Evolutionary conservation across 257 asterid species (phyloP).

Genomic region (Cruciata laevipes): DNA sequence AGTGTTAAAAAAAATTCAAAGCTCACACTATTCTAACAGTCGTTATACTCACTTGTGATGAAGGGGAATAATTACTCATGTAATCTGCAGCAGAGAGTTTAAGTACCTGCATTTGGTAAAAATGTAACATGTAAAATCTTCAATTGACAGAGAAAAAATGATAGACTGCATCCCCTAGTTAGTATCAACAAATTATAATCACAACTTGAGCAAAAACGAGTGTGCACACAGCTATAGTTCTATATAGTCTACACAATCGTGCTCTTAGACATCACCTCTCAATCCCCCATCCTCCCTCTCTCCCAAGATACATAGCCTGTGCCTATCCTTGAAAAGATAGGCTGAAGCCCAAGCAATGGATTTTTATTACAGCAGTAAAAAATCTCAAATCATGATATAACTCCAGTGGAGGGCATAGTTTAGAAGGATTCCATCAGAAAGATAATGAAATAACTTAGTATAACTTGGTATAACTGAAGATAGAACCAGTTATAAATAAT

Average conservation of each 20-base stretch:
- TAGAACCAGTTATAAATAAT: neutral
- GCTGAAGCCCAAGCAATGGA: neutral
- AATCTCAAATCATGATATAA: neutral
- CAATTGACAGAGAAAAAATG: neutral
- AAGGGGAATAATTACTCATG: constrained; percentile 51
- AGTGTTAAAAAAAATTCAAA: neutral
- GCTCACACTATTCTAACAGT: neutral
- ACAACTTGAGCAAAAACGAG: neutral
- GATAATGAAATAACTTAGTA: neutral
- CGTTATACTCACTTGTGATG: constrained; percentile 62
- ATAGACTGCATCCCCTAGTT: neutral
- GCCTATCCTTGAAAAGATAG: neutral
- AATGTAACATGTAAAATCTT: neutral
- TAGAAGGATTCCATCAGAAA: neutral
- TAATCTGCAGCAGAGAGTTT: constrained; percentile 70
- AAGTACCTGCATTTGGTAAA: constrained; percentile 61
- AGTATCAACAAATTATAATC: neutral
- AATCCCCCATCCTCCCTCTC: neutral
- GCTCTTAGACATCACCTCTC: neutral
- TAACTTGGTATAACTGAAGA: neutral
- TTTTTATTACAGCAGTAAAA: neutral
- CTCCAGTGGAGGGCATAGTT: neutral
- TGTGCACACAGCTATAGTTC: neutral
- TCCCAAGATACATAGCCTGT: neutral
- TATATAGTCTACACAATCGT: neutral